Base-by-base conservation (phyloP, 1,284 basidiomycete genomes). In the Prillingera fragicola region DNA sequence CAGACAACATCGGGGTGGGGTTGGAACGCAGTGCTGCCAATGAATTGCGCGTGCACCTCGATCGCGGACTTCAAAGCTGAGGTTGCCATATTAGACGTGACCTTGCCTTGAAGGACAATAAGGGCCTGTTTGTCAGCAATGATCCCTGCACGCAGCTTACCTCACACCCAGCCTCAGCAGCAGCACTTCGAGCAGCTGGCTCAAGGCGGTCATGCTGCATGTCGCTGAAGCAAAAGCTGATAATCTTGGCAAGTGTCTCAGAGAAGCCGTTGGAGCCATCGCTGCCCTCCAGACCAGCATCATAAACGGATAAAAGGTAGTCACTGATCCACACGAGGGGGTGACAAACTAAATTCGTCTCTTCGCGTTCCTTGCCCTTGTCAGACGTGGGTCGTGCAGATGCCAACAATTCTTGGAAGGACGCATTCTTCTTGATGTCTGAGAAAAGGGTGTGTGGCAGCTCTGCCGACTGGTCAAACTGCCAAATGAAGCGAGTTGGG, bases 381-480 rank as follows among this genome's bases (percentile, higher is more conserved):
- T 45, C 56, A 5, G 25, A 25, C 9, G 24, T 19, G 10, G 48
- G 48, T 43, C 32, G 36, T 18, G 35, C 37, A 0, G 35, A 27
- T 36, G 75, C 72, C 6, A 87, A 59, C 19, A 80, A 62, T 15
- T 74, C 64, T 28, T 74, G 64, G 58, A 82, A 86, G 2, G 78
- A 75, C 1, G 76, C 62, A 60, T 89, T 91, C 57, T 85, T 82
- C 65, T 84, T 86, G 59, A 91, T 78, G n/a, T 83, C 78, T 54
- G 84, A 85, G 57, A 90, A 83, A 2, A 87, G 76, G 29, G 84
- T 76, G 52, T 82, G 78, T 1, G 87, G 82, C 8, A 67, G 57
- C 26, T 72, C 67, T 3, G 67, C 57, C 0, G 69, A 67, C 3
- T 53, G 73, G 61, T 87, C 82, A 28, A 76, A 80, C 17, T 70